Conservation (phyloP, 306 rosid genomes). For the Delonix regia region DNA sequence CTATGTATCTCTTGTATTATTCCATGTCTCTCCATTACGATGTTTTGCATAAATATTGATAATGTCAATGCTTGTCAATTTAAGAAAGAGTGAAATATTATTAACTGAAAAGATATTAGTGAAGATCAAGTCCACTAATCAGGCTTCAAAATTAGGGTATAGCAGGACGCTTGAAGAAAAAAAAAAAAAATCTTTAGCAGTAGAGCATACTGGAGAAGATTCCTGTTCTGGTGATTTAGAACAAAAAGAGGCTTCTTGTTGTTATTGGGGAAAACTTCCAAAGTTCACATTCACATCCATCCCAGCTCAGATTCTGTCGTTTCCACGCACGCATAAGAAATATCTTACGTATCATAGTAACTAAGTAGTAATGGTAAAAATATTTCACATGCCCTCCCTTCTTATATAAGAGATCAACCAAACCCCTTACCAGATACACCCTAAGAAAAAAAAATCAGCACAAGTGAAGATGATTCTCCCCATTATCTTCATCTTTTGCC, state of each 20-base stretch:
- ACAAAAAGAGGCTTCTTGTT: conserved; percentile 56
- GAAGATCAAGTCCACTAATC: no score
- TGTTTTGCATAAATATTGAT: not conserved
- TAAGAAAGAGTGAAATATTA: not conserved
- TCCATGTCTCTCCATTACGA: not conserved
- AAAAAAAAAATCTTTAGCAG: not conserved
- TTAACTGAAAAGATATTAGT: no score
- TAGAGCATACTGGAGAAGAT: conserved; percentile 12
- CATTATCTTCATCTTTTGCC: conserved; percentile 42
- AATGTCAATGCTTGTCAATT: not conserved
- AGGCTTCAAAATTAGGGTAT: no score
- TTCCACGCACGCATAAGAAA: conserved; percentile 22
- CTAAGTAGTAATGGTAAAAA: conserved; percentile 24
- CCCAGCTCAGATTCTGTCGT: conserved; percentile 44
- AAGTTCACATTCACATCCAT: conserved; percentile 50
- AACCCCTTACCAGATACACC: not conserved
- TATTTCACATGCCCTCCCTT: conserved; percentile 20
- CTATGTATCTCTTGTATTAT: not conserved
- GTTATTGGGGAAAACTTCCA: conserved; percentile 27
- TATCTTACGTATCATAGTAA: conserved; percentile 18
- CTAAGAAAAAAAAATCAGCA: not conserved
- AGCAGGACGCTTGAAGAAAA: not conserved
- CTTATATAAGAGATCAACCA: conserved; percentile 28
- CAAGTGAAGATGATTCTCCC: conserved; percentile 44
- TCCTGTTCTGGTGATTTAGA: conserved; percentile 18